Conservation (phyloP, 2,329 filamentous ascomycete genomes). For the Microdochium nivale region DNA sequence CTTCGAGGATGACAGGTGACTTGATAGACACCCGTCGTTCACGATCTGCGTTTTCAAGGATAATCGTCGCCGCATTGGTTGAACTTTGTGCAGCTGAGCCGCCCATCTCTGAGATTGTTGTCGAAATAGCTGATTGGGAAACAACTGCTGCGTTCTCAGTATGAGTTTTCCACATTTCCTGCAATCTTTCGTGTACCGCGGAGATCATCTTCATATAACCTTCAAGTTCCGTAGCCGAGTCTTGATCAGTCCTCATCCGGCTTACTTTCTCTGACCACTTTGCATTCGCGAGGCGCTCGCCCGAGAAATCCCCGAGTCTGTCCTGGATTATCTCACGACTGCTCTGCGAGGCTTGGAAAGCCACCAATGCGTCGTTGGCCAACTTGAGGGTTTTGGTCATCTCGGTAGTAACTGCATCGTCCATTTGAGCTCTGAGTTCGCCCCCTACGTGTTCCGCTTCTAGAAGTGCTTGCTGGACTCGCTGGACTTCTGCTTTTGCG, state of each 20-base stretch:
- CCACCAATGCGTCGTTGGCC: background rate
- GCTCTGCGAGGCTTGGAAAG: background rate
- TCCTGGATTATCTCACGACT: background rate
- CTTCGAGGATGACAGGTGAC: slow-evolving; percentile 12
- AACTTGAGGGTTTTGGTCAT: background rate
- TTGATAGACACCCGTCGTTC: slow-evolving; percentile 15
- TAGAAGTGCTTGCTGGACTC: slow-evolving; percentile 27
- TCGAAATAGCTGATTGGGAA: background rate
- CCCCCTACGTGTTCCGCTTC: background rate
- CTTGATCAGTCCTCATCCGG: background rate
- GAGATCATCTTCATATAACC: background rate
- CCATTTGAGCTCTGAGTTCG: background rate
- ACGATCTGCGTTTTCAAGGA: background rate
- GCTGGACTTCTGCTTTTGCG: slow-evolving; percentile 15
- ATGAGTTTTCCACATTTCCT: background rate
- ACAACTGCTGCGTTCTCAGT: background rate
- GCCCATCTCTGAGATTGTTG: background rate
- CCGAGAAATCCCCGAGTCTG: background rate
- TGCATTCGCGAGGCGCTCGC: background rate
- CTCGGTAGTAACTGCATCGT: background rate
- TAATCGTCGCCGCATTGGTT: background rate
- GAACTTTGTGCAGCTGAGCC: background rate
- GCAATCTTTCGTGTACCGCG: background rate
- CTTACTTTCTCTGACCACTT: background rate
- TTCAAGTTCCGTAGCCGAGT: background rate